Evolutionary conservation across 352 stramenopile genomes (phyloP).

Genomic region (Phytophthora sansomeana): DNA sequence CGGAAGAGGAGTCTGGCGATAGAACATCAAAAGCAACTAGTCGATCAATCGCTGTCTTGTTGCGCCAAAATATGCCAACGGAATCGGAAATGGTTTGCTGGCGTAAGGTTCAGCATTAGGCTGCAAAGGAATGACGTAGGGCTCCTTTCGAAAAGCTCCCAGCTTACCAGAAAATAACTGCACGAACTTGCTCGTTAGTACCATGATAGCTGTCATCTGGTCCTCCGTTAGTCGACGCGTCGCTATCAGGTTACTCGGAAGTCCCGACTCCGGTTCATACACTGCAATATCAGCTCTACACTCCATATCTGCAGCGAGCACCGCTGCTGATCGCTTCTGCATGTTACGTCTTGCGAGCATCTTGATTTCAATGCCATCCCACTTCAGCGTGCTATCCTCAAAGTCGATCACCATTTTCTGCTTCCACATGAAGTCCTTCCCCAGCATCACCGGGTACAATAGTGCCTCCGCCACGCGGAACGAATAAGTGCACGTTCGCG

Average conservation of each 20-base stretch:
- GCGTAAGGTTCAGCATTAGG: background rate
- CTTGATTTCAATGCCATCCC: background rate
- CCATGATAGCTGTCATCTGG: background rate
- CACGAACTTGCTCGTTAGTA: too few relatives aligned
- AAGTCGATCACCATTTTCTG: slow-evolving; percentile 3
- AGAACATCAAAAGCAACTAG: slow-evolving; percentile 1
- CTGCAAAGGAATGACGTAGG: background rate
- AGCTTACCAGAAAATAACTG: slow-evolving; percentile 6
- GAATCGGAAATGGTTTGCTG: slow-evolving; percentile 2
- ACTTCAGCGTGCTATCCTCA: background rate
- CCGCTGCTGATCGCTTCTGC: background rate
- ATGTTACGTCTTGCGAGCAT: too few relatives aligned
- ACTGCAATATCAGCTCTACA: background rate
- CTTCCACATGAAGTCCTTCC: background rate
- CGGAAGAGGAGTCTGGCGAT: background rate
- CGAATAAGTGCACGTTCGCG: background rate
- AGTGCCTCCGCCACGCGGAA: background rate
- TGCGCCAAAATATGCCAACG: background rate
- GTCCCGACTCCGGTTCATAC: too few relatives aligned
- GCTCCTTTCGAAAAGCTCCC: background rate
- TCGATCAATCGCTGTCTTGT: background rate
- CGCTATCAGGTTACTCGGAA: too few relatives aligned
- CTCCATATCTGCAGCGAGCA: background rate
- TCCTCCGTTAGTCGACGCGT: background rate
- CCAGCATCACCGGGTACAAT: background rate